Percentiles rank a stretch among this genome's conserved stretches.
These are phyloP conservation scores for Jacaranda mimosifolia DNA, from an alignment of 257 asterid species.

Conservation along the genomic window DNA sequence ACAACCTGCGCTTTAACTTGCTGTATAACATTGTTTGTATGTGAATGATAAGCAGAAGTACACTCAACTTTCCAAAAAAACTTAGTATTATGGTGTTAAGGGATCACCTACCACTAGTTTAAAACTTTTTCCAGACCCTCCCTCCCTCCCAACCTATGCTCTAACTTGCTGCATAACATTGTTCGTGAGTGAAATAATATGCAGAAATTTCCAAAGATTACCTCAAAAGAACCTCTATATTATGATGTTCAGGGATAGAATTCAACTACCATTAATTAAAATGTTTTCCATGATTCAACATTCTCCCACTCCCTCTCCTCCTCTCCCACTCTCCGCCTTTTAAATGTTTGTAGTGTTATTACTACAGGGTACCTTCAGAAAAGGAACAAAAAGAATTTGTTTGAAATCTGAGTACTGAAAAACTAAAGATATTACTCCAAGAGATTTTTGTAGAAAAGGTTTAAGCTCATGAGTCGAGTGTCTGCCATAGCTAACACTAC, in stretches of 20 bases:
- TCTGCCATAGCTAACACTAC: neutral
- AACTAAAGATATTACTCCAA: neutral
- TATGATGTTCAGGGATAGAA: neutral
- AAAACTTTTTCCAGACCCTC: no score
- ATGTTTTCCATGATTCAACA: no score
- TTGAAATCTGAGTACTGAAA: neutral
- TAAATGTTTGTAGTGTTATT: neutral
- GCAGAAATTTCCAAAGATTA: neutral
- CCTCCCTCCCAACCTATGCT: no score
- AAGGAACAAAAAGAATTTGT: neutral
- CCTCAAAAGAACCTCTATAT: neutral
- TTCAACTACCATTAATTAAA: neutral
- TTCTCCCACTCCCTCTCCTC: neutral
- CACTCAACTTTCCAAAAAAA: neutral
- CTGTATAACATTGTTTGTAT: neutral
- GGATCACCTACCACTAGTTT: no score
- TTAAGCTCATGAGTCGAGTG: neutral
- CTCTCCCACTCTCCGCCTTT: no score
- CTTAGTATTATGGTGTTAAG: no score
- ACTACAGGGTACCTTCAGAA: neutral
- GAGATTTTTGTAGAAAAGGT: neutral
- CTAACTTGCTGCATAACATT: no score
- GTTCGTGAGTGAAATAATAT: no score
- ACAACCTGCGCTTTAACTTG: conserved; percentile 7
- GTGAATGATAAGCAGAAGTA: neutral